phyloP scores from a whole-genome alignment of 345 rosid genomes.

The Salix koriyanagi region DNA sequence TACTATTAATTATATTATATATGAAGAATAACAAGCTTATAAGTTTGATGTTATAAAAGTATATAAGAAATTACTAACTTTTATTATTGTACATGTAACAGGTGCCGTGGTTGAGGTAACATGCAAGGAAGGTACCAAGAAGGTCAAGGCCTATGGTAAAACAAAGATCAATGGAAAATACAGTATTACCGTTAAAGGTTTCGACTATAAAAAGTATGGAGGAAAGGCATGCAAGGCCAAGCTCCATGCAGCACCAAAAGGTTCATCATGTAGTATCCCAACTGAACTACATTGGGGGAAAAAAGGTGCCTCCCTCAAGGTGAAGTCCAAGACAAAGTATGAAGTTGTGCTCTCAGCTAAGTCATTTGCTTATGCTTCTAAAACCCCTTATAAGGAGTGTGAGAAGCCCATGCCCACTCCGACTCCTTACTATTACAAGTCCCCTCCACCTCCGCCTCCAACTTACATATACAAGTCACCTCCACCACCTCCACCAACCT shows the following conservation, averaged over 20 bases:
- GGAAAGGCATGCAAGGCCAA: slow-evolving; percentile 31
- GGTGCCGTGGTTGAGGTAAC: slow-evolving; percentile 33
- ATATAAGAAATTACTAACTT: background rate
- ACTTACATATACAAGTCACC: background rate
- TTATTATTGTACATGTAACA: background rate
- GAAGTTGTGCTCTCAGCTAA: slow-evolving; percentile 21
- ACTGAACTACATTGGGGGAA: slow-evolving; percentile 18
- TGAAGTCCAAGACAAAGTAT: slow-evolving; percentile 20
- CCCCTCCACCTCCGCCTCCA: slow-evolving; percentile 17
- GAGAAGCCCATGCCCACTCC: slow-evolving; percentile 15
- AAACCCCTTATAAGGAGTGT: slow-evolving; percentile 24
- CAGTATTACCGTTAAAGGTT: slow-evolving; percentile 21
- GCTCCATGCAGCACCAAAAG: slow-evolving; percentile 25
- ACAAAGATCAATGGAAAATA: slow-evolving; percentile 30
- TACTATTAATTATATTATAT: too few relatives aligned
- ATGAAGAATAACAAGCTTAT: too few relatives aligned
- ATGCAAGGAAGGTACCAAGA: slow-evolving; percentile 18
- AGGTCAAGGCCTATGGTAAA: slow-evolving; percentile 29
- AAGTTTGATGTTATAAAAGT: background rate
- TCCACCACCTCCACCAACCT: slow-evolving; percentile 25
- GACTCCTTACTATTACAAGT: slow-evolving; percentile 24
- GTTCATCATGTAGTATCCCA: slow-evolving; percentile 26
- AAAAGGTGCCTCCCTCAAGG: slow-evolving; percentile 18
- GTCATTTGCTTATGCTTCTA: slow-evolving; percentile 36
- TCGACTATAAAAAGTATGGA: slow-evolving; percentile 24